Evolutionary conservation across 2,329 filamentous ascomycete species (phyloP).

Genomic region (Colletotrichum australisinense): DNA sequence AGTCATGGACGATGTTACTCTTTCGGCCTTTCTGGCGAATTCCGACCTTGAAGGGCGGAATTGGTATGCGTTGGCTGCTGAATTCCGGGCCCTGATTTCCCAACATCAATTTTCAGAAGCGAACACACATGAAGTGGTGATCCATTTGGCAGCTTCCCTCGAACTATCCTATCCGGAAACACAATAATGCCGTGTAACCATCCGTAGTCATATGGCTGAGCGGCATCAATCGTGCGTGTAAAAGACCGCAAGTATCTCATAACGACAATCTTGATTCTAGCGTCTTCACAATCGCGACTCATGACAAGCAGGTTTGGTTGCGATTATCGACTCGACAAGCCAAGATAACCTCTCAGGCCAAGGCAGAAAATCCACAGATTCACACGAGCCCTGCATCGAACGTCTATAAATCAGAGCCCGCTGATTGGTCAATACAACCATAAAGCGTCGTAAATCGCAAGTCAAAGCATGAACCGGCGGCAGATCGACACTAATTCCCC

Average conservation of each 20-base stretch:
- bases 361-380: neutral
- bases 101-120: too few species aligned
- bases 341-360: neutral
- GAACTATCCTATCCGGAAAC: too few species aligned
- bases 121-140: too few species aligned
- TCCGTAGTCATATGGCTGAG: neutral
- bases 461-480: conserved; percentile 7
- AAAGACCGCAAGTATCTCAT: neutral
- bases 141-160: too few species aligned
- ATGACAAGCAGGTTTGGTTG: neutral
- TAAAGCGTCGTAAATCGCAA: conserved; percentile 5
- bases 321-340: neutral
- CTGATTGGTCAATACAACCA: neutral
- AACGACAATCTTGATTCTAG: neutral
- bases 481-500: neutral
- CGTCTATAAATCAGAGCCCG: neutral
- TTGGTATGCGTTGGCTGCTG: too few species aligned
- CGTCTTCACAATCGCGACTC: neutral
- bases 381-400: neutral
- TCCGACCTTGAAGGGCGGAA: too few species aligned
- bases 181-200: neutral
- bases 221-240: neutral
- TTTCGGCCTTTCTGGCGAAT: too few species aligned
- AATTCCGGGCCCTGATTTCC: too few species aligned
- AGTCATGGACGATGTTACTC: too few species aligned